Evolutionary conservation across 768 basidiomycete species (phyloP).

Genomic region (Kwoniella mangroviensis): DNA sequence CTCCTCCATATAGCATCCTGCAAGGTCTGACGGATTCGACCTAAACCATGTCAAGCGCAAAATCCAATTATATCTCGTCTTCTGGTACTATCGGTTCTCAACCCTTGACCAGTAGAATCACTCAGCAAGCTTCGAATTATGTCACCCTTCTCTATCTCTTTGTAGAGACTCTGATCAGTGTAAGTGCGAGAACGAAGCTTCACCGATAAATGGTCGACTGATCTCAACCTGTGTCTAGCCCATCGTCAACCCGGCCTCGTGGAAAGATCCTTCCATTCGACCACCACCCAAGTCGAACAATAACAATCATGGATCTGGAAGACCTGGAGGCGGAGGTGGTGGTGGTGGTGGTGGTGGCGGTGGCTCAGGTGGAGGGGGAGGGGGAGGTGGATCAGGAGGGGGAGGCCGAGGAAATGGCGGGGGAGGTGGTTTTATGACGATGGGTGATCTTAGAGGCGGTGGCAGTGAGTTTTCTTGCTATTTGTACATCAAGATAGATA

Average conservation of each 20-base stretch:
- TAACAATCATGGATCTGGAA: constrained; percentile 18
- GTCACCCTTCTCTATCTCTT: constrained; percentile 41
- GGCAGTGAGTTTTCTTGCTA: constrained; percentile 37
- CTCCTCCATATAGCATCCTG: not conserved
- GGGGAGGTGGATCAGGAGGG: constrained; percentile 25
- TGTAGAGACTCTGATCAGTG: constrained; percentile 46
- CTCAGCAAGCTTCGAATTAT: constrained; percentile 17
- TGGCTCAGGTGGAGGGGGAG: constrained; percentile 37
- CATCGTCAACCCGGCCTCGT: constrained; percentile 41
- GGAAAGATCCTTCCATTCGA: constrained; percentile 35
- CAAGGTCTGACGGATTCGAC: not conserved
- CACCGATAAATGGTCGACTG: no score
- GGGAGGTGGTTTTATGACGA: constrained; percentile 43
- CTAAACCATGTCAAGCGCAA: constrained; percentile 37
- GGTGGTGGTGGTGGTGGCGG: constrained; percentile 27
- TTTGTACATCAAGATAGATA: not conserved
- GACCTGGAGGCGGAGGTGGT: constrained; percentile 24
- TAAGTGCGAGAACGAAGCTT: constrained; percentile 21
- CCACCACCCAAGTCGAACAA: constrained; percentile 15
- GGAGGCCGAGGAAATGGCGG: constrained; percentile 30
- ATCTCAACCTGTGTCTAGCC: constrained; percentile 26
- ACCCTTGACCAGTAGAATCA: constrained; percentile 34
- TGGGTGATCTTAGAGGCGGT: constrained; percentile 44
- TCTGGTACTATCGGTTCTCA: constrained; percentile 40
- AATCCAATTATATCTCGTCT: constrained; percentile 43